Evolutionary conservation across 805 yeast species (phyloP), one percentile per base, ranked within the genome.

Genomic region (Ogataea paraovalis): DNA sequence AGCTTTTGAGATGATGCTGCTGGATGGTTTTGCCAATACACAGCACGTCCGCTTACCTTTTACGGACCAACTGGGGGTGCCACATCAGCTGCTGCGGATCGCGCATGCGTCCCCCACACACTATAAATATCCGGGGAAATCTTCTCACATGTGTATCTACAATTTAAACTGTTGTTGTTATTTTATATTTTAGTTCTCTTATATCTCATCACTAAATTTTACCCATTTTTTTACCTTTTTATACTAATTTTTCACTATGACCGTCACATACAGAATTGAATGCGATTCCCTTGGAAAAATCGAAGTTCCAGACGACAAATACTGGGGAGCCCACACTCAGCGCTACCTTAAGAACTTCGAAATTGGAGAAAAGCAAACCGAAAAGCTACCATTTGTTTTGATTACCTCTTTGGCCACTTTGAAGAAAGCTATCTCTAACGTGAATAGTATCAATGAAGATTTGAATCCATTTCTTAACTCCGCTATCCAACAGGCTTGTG

Each of bases 321-420:
- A 91, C 76, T 91, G 96, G 90, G 98, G 98, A 50, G 97, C 98
- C 39, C 98, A 92, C 72, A 92, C 98, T 50, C 90, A 86, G 62
- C 81, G 97, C 70, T 90, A 97, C n/a, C 77, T 81, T 55, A 83
- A 81, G 70, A 92, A 92, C 77, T 92, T 92, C 76, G 85, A 89
- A 68, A 92, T 92, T 62, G 98, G 98, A 56, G 97, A 48, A 12
- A 44, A 96, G 50, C 75, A 76, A n/a, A 80, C 88, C 55, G 97
- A 92, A 65, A 77, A 80, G 53, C 83, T 92, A 83, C 97, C 98
- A 45, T 82, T 80, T 57, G 96, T 97, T 19, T 78, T 92, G 46
- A 83, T 92, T 56, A 77, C 75, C 56, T 95, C 98, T 2, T 92
- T 92, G 64, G 98, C 98, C 69, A 67, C 91, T 43, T 76, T 92